Evolutionary conservation across 352 stramenopile genomes (phyloP), one percentile per base, ranked within the genome.

Genomic region (Phytophthora fragariae): DNA sequence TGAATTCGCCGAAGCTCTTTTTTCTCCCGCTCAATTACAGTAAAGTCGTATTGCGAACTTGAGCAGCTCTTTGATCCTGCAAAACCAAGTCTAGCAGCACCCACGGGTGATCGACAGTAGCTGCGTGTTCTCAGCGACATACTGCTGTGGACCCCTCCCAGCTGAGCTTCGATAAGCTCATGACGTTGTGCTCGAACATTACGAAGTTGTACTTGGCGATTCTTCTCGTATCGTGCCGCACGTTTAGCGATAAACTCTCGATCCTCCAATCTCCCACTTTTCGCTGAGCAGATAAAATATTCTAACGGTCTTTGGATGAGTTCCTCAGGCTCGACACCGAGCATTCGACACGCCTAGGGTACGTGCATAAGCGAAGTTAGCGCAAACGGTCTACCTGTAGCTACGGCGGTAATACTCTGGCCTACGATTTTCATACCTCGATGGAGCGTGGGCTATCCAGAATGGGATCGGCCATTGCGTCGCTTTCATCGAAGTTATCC

Each of bases 371-470:
- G 10, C 29, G 7, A 11, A 53, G 39, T 46, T 46, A 46, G 39
- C 17, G 8, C 11, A 46, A n/a, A 46, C 39, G 2, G 17, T 46
- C 39, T 5, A 15, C 14, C 11, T 46, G 7, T 5, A 46, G 39
- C 2, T 46, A 7, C 39, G 15, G 12, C 35, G 35, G 5, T 46
- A 11, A 15, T n/a, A 46, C 17, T 27, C 1, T 27, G 24, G 24
- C 24, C 24, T 27, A 27, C 24, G 21, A 9, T 12, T 15, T 46
- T 19, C 44, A 14, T 61, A 79, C 72, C 68, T 79, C 85, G 14
- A 95, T 73, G 0, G 88, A 94, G 21, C 84, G 84, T 11, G 88
- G 88, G 29, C 88, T 95, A 8, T 70, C 90, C 10, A 95, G 29
- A 11, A 93, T 82, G 12, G 80, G 76, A 24, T 74, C 57, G 2